Base-by-base conservation (phyloP, 306 rosid genomes). In the Alnus glutinosa region DNA sequence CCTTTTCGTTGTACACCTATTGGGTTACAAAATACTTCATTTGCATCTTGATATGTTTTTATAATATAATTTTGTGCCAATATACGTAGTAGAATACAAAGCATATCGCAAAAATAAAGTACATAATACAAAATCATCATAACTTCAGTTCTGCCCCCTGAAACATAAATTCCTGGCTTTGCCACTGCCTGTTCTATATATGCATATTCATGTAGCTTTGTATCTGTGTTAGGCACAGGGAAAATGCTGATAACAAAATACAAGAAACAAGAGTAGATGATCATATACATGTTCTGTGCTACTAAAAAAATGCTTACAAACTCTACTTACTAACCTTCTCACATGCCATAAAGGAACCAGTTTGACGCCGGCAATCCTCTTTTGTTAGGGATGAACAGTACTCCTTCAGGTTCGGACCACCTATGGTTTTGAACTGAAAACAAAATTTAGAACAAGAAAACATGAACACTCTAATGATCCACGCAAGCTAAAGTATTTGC, bases 311-410 rank as follows among this genome's bases (percentile, higher is more conserved):
- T 11, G 76, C 34, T 50, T 52, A 15, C 57, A 28, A 59, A 71
- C 68, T 55, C 37, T 57, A 34, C 58, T 42, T 30, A 87, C 92
- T 50, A 70, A 95, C 99, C 98, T 96, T 96, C 82, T 89, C 98
- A 87, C 99, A 96, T 37, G 99, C 97, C 68, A 89, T 84, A 78
- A 88, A 79, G 47, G 96, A 90, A 85, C 95, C 90, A 58, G 93
- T 83, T 70, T 90, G 99, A 64, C 93, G 97, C 4, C 96, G 84
- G 73, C 98, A 96, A 77, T 96, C 99, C 86, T 93, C 99, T 88
- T 95, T 96, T 34, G 99, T 96, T 73, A 96, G 87, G 76, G 90
- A 88, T 74, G 94, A 86, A 84, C 99, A 93, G 85, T 93, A 96
- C 80, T 90, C 92, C 86, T 88, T 90, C 82, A 96, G 83, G 79